These are phyloP conservation scores for Antarctomyces pellizariae DNA, from an alignment of 495 filamentous ascomycete genomes.

Conservation along the genomic window DNA sequence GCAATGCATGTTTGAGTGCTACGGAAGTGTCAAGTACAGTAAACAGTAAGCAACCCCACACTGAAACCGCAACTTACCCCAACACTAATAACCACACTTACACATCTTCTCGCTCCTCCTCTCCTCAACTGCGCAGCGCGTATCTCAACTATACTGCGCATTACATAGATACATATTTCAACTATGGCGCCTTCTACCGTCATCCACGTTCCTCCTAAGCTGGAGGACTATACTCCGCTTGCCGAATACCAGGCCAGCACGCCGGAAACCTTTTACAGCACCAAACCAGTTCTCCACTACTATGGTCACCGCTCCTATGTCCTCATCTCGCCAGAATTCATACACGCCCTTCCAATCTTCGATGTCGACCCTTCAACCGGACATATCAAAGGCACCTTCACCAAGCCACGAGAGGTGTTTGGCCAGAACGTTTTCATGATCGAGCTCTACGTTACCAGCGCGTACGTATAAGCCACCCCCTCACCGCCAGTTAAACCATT, in stretches of 20 bases:
- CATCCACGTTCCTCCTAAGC: slow-evolving; percentile 23
- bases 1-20: too few relatives aligned
- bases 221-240: slow-evolving; percentile 43
- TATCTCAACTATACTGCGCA: too few relatives aligned
- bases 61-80: too few relatives aligned
- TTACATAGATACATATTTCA: too few relatives aligned
- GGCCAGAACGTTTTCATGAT: slow-evolving; percentile 31
- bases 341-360: slow-evolving; percentile 27
- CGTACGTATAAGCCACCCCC: slow-evolving; percentile 24
- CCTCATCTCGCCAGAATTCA: slow-evolving; percentile 21
- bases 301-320: slow-evolving; percentile 39
- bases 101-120: too few relatives aligned
- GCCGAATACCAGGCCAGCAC: slow-evolving; percentile 65
- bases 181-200: slow-evolving; percentile 17
- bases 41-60: too few relatives aligned
- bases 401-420: slow-evolving; percentile 11
- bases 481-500: slow-evolving; percentile 1
- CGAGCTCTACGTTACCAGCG: slow-evolving; percentile 57
- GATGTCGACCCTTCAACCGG: slow-evolving; percentile 13
- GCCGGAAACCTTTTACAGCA: slow-evolving; percentile 58
- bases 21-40: too few relatives aligned
- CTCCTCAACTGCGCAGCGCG: too few relatives aligned
- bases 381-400: slow-evolving; percentile 13
- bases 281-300: slow-evolving; percentile 60
- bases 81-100: too few relatives aligned